Evolutionary conservation across 2,329 filamentous ascomycete genomes (phyloP), one percentile per base, ranked within the genome.

Genomic region (Celoporthe dispersa): DNA sequence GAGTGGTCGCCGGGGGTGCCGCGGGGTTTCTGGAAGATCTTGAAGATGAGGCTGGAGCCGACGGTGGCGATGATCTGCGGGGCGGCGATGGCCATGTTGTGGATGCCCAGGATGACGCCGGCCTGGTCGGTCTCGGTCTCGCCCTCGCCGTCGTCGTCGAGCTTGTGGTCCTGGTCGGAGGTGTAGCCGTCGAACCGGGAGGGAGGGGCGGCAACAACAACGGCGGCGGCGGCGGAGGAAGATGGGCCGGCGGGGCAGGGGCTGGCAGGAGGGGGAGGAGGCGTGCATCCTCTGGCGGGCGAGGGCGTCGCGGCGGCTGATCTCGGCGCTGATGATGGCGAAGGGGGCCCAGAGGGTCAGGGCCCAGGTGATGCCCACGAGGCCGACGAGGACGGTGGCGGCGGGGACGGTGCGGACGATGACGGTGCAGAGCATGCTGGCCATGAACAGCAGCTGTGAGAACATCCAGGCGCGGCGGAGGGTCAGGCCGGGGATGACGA

Each of bases 331-430:
- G 78, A 98, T 98, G 75, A 98, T 92, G 53, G 95, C 94, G 83
- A 95, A 98, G 0, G 95, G 95, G 0, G 94, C 95, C 95, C 95
- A 98, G 35, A 97, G 88, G 1, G 94, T 94, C 76, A 98, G 84
- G 31, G 94, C 94, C 95, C 95, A 98, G 1, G 93, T 94, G 70
- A 98, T 90, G 44, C 95, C 95, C 63, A 97, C 90, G 33, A 96
- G 82, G 1, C 90, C 93, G 68, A 97, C 91, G 44, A 97, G 86
- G 1, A 89, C 85, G 0, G 92, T 97, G 1, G 93, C 95, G 12
- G 86, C 88, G 69, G 87, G 83, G 9, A 94, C 90, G 2, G 88
- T 89, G 55, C 84, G 86, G 53, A 97, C 92, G 71, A 97, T 86
- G 69, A 97, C 89, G 0, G 95, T 97, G 77, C 90, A 89, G 77